Base-by-base conservation (phyloP, 805 yeast species). In the Cyberlindnera samutprakarnensis region DNA sequence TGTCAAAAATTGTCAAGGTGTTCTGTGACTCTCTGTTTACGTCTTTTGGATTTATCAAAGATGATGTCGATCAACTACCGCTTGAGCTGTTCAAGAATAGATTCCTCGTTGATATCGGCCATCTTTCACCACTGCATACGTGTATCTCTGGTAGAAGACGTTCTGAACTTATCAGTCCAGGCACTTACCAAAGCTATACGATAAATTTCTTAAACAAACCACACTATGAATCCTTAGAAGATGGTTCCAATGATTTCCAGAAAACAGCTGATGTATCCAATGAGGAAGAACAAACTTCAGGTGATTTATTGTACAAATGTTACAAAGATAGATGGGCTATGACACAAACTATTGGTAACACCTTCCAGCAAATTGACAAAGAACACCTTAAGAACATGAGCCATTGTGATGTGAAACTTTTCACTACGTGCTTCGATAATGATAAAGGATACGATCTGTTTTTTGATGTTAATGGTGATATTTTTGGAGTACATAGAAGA, bases 11-110 rank as follows among this genome's bases (percentile, higher is more conserved):
- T n/a, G 69, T 66, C 10, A 62, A 62, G 30, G 94, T 87, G 4
- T 52, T 69, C 2, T 78, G 90, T 45, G 86, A 81, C 47, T 66
- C 77, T 0, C 51, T 61, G 10, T 83, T 81, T 47, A 58, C 72
- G 0, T 77, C 83, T 0, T 82, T 82, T 57, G 77, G 76, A 0
- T 74, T 82, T 28, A 56, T 83, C 12, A 68, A 79, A 41, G 78
- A 77, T 41, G 87, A 81, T 31, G 54, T 68, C 9, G 77, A 71
- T 40, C 46, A 57, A n/a, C 51, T 81, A 1, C 83, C 84, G 0
- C 59, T 77, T n/a, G 53, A 67, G 23, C 52, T 78, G 12, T 58
- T 59, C 9, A 57, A 60, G 30, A 68, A 73, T 39, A 57, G 62
- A 12, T 59, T 80, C 23, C 43, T 62, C 10, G 53, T 56, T 21